Conservation (phyloP, 2,329 filamentous ascomycete genomes). For the Fusarium sp. region DNA sequence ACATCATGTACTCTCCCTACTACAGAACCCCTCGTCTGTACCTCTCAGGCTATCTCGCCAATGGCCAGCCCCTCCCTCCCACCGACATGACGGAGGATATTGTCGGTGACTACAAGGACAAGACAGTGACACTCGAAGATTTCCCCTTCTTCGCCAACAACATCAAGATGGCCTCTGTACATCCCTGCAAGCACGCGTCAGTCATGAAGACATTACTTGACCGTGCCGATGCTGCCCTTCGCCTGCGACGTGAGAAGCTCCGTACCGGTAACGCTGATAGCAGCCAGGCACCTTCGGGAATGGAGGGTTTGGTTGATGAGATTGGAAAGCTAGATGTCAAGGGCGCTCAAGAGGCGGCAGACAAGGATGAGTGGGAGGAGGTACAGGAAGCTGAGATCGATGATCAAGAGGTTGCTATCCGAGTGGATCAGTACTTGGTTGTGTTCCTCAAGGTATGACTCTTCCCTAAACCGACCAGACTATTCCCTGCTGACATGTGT, state of each 20-base stretch:
- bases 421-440: constrained; percentile 89
- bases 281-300: constrained; percentile 59
- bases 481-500: constrained; percentile 1
- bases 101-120: constrained; percentile 96
- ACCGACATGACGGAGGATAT: constrained; percentile 96
- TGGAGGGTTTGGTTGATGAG: constrained; percentile 89
- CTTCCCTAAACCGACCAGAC: neutral
- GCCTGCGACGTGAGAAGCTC: constrained; percentile 86
- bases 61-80: constrained; percentile 83
- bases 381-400: constrained; percentile 70
- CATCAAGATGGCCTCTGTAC: constrained; percentile 95
- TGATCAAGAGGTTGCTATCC: constrained; percentile 80
- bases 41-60: constrained; percentile 86
- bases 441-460: constrained; percentile 82
- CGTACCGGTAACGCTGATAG: constrained; percentile 60
- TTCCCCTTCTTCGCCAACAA: constrained; percentile 93
- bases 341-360: constrained; percentile 63
- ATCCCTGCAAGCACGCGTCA: constrained; percentile 95
- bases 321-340: constrained; percentile 73
- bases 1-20: constrained; percentile 97
- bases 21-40: constrained; percentile 97
- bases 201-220: constrained; percentile 99
- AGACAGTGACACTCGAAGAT: constrained; percentile 97
- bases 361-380: constrained; percentile 74
- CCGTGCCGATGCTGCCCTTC: constrained; percentile 91